A percentile compares a stretch with the other conserved stretches of the same genome.
Conservation (phyloP, 192 early-diverging fungal species). For the Linnemannia elongata region DNA sequence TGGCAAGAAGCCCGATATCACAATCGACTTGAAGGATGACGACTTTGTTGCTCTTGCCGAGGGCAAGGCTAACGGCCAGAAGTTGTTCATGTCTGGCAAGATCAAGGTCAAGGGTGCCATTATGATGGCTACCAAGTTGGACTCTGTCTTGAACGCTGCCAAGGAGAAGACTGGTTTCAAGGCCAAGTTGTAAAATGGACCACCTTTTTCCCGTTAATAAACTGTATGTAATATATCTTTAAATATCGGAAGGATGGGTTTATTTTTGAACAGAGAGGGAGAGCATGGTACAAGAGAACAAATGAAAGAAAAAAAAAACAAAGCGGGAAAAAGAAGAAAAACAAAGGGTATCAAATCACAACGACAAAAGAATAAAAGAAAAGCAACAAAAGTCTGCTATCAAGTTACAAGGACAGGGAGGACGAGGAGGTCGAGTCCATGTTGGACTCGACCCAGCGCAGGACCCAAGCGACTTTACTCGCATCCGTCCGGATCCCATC, state of each 20-base stretch:
- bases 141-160: conserved; percentile 73
- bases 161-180: conserved; percentile 58
- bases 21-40: conserved; percentile 78
- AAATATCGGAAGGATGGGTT: not conserved
- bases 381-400: not conserved
- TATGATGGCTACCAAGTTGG: conserved; percentile 81
- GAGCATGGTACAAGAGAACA: not conserved
- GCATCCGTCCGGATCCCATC: conserved; percentile 29
- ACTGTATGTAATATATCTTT: conserved; percentile 17
- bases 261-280: not conserved
- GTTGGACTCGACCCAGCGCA: conserved; percentile 39
- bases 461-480: conserved; percentile 33
- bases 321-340: not conserved
- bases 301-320: not conserved
- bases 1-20: conserved; percentile 77
- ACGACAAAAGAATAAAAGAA: not conserved
- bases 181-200: conserved; percentile 72
- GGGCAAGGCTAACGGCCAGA: conserved; percentile 92
- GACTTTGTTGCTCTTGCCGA: conserved; percentile 87
- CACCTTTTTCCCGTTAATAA: not conserved
- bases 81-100: conserved; percentile 92
- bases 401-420: not conserved
- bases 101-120: conserved; percentile 87
- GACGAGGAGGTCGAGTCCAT: not conserved
- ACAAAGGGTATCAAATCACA: not conserved